Evolutionary conservation across 2,329 filamentous ascomycete genomes (phyloP).

Genomic region (Rutstroemia sp.): DNA sequence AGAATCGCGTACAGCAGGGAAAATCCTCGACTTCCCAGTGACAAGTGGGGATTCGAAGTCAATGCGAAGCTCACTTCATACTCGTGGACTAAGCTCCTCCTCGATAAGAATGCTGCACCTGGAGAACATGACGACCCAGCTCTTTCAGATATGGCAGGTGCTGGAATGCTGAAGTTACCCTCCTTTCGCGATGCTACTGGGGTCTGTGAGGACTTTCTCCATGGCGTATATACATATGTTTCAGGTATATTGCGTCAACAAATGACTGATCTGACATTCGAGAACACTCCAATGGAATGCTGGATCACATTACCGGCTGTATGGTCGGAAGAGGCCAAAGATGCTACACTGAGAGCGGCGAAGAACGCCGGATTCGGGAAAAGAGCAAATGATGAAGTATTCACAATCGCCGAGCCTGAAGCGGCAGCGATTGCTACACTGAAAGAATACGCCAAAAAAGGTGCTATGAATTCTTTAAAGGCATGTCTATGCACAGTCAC

Average conservation of each 20-base stretch:
- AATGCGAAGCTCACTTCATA: slow-evolving; percentile 16
- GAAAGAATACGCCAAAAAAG: slow-evolving; percentile 7
- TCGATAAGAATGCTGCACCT: slow-evolving; percentile 16
- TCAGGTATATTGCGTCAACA: slow-evolving; percentile 6
- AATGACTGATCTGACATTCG: slow-evolving; percentile 11
- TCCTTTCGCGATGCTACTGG: slow-evolving; percentile 12
- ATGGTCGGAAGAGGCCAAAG: slow-evolving; percentile 23
- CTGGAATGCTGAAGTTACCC: slow-evolving; percentile 15
- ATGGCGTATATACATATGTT: slow-evolving; percentile 14
- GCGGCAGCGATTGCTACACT: slow-evolving; percentile 21
- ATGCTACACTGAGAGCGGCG: slow-evolving; percentile 19
- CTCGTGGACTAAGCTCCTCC: slow-evolving; percentile 24
- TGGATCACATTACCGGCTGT: slow-evolving; percentile 24
- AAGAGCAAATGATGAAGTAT: slow-evolving; percentile 14
- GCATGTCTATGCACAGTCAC: neutral
- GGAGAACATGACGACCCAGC: slow-evolving; percentile 16
- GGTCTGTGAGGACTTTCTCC: slow-evolving; percentile 21
- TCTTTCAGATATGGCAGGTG: slow-evolving; percentile 4
- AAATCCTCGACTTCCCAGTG: slow-evolving; percentile 7
- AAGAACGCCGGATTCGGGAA: slow-evolving; percentile 18
- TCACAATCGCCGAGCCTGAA: slow-evolving; percentile 24
- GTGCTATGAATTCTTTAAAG: slow-evolving; percentile 12
- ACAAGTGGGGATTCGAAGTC: slow-evolving; percentile 24
- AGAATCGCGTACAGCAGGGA: slow-evolving; percentile 18
- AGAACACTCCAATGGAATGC: slow-evolving; percentile 17